Evolutionary conservation across 129 eudicot species (phyloP), one percentile per base, ranked within the genome.

Genomic region (Oenanthe sinensis): DNA sequence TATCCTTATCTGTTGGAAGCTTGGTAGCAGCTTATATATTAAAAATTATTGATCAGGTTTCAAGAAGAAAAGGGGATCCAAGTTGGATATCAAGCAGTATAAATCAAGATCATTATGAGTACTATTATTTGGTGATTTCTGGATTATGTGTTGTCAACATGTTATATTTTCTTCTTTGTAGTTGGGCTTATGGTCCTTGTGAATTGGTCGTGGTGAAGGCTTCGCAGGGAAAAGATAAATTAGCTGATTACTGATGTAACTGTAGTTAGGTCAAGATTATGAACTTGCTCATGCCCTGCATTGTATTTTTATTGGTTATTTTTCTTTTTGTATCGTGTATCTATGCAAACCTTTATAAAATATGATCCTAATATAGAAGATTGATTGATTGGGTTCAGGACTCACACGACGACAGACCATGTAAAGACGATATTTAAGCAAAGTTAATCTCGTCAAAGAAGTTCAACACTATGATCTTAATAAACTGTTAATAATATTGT

Each of bases 1-100:
- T 87, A 14, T 84, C 83, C 19, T 26, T 81, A 81, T 50, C 80
- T 2, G 49, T 79, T 16, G 87, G 83, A 14, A 85, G 77, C 58
- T 28, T 91, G 79, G 36, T 87, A 6, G 88, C 90, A 16, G 82
- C 86, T 43, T 49, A 79, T 2, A 45, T 89, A 13, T 63, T 91
- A 78, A 87, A 71, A 33, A n/a, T 36, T 39, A 83, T 91, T 0
- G 84, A 91, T 42, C 11, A 30, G 39, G 30, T 82, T 30, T 86
- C 91, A 0, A 71, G 46, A 10, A 76, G 75, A 13, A 83, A 81
- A 22, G 91, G 92, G 13, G 70, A 73, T 8, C 77, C 73, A 71
- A 85, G 94, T 79, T 89, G 94, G 94, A 62, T 87, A 4, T 79
- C 89, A 33, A 78, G 75, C 74, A 49, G 87, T 46, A 83, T 89